Base-by-base conservation (phyloP, 106 monocot species). In the Hemerocallis citrina region DNA sequence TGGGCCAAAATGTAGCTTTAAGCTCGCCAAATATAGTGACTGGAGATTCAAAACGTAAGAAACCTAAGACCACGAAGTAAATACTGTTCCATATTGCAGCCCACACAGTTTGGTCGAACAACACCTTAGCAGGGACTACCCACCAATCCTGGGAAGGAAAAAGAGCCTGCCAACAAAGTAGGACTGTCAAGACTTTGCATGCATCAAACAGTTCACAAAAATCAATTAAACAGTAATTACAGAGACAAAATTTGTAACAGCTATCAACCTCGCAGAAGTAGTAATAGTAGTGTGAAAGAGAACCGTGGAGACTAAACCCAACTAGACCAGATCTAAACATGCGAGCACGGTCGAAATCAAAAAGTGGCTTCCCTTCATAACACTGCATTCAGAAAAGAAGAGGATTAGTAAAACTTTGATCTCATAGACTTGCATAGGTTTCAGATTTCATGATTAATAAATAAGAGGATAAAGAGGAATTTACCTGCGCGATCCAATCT, bases 401-500 rank as follows among this genome's bases (percentile, higher is more conserved):
- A 32, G 28, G 1, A 36, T 0, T 15, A 43, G 30, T 7, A 34
- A 14, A 57, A 57, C 16, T n/a, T 57, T 52, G 39, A 20, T 16
- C 17, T 21, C 11, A 11, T 43, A 51, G 28, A 55, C 0, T 6
- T 23, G 35, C 23, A 68, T 3, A n/a, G n/a, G n/a, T n/a, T n/a
- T 22, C 7, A 38, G n/a, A 0, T 28, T 14, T 5, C 10, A 23
- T 7, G 5, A 34, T 34, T 20, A 16, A 56, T 32, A 20, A 57
- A 39, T 7, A 54, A 44, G 29, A 49, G 6, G 20, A 33, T 1
- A 30, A 62, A 34, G 41, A 54, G 10, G n/a, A 30, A 61, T 62
- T 34, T 50, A 86, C 94, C 90, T 95, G 94, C 8, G 94, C 89
- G 65, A 95, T 95, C 94, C 94, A 95, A 54, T 95, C 94, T 19